Evolutionary conservation across 2,329 filamentous ascomycete species (phyloP).

Genomic region (Fusarium nygamai): DNA sequence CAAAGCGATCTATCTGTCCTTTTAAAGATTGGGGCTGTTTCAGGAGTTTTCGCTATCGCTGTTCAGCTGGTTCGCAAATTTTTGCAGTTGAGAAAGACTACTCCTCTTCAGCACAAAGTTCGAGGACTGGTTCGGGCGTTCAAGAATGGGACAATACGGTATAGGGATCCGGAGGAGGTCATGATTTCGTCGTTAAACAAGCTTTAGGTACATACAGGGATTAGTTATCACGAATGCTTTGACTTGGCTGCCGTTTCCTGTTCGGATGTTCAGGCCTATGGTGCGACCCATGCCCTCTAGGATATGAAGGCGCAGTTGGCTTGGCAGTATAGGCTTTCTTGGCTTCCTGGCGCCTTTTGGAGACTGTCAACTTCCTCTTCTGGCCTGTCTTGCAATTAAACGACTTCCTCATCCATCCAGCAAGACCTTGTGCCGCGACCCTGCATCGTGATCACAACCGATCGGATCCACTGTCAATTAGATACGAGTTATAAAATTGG

Average conservation of each 20-base stretch:
- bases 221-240: accelerated
- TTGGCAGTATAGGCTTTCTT: neutral
- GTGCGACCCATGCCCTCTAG: accelerated
- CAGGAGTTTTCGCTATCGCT: accelerated
- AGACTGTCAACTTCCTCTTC: neutral
- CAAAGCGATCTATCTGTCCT: accelerated
- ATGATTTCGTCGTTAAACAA: neutral
- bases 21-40: neutral
- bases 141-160: constrained; percentile 13
- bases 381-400: neutral
- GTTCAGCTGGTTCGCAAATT: neutral
- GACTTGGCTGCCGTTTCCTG: no score
- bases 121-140: neutral
- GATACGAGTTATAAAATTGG: no score
- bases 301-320: neutral
- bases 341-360: neutral
- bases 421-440: neutral
- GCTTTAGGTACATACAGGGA: accelerated
- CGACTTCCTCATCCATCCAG: neutral
- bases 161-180: neutral
- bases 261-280: neutral
- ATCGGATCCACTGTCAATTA: neutral
- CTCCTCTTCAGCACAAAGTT: neutral
- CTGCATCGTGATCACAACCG: neutral
- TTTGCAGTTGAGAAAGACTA: neutral